Percentiles rank a stretch among this genome's conserved stretches.
Conservation (phyloP, 192 early-diverging fungal species). For the Geranomyces variabilis region DNA sequence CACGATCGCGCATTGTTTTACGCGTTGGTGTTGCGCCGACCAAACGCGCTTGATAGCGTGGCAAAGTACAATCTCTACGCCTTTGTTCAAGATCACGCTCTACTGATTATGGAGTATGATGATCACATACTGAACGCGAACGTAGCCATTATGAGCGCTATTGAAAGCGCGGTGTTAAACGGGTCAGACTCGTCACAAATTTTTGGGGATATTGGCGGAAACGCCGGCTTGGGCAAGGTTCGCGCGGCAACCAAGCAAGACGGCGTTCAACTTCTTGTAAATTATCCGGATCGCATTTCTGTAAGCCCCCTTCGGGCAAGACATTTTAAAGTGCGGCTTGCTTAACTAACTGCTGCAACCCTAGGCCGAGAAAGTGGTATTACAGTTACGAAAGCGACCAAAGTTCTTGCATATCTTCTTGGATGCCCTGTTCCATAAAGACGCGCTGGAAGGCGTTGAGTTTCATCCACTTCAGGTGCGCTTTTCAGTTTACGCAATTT, state of each 20-base stretch:
- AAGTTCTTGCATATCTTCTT: conserved; percentile 85
- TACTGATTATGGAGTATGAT: conserved; percentile 86
- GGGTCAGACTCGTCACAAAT: not conserved
- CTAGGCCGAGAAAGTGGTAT: conserved; percentile 52
- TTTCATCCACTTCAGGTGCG: conserved; percentile 49
- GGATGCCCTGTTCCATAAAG: conserved; percentile 81
- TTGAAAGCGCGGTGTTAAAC: conserved; percentile 7
- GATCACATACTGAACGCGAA: conserved; percentile 35
- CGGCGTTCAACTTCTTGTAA: conserved; percentile 82
- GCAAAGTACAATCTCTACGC: conserved; percentile 77
- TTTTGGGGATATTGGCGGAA: conserved; percentile 12
- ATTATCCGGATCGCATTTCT: conserved; percentile 82
- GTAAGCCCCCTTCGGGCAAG: conserved; percentile 42
- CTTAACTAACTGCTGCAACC: not conserved
- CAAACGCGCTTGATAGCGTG: conserved; percentile 78
- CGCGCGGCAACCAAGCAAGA: conserved; percentile 30
- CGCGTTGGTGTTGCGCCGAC: conserved; percentile 71
- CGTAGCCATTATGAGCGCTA: not conserved
- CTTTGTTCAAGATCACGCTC: conserved; percentile 76
- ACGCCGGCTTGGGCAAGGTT: conserved; percentile 24
- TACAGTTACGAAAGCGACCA: conserved; percentile 62
- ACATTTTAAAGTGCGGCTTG: not conserved
- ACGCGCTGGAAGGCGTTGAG: conserved; percentile 44
- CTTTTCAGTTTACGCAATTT: no score
- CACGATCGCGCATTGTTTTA: conserved; percentile 81